phyloP scores from a whole-genome alignment of 352 stramenopile species.

The Saprolegnia diclina region DNA sequence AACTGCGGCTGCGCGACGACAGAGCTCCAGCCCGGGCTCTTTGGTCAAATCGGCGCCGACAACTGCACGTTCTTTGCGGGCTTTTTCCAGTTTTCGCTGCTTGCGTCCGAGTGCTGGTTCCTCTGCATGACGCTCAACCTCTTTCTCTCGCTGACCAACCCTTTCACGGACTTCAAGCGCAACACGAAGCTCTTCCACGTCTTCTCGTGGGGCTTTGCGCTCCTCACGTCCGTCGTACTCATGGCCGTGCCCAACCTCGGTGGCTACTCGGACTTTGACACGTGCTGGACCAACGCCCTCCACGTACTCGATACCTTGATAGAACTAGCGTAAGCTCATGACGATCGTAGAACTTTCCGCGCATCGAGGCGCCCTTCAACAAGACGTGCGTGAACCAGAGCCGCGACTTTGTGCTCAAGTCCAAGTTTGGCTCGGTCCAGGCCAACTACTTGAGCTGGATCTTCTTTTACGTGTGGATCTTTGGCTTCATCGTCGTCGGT shows the following conservation, averaged over 20 bases:
- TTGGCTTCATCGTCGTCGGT: slow-evolving; percentile 68
- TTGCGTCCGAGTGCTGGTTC: slow-evolving; percentile 84
- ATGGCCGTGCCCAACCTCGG: slow-evolving; percentile 71
- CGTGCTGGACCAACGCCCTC: slow-evolving; percentile 83
- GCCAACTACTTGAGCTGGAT: slow-evolving; percentile 82
- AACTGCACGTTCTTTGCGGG: slow-evolving; percentile 72
- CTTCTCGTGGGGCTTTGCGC: slow-evolving; percentile 74
- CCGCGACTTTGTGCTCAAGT: slow-evolving; percentile 14
- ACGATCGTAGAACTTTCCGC: background rate
- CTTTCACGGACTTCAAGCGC: slow-evolving; percentile 86
- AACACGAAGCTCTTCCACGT: slow-evolving; percentile 81
- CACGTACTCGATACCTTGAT: slow-evolving; percentile 38
- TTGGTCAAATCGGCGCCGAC: slow-evolving; percentile 5
- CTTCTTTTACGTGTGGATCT: slow-evolving; percentile 87
- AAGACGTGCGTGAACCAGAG: slow-evolving; percentile 61
- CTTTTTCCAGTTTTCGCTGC: slow-evolving; percentile 79
- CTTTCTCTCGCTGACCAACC: slow-evolving; percentile 82
- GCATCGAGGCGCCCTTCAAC: slow-evolving; percentile 28
- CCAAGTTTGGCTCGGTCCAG: slow-evolving; percentile 23
- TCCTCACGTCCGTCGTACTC: slow-evolving; percentile 42
- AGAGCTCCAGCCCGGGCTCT: slow-evolving; percentile 31
- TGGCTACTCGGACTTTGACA: slow-evolving; percentile 77
- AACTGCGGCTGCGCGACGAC: slow-evolving; percentile 70
- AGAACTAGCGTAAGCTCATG: slow-evolving; percentile 25
- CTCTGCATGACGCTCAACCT: slow-evolving; percentile 87